Evolutionary conservation across 495 filamentous ascomycete species (phyloP).

Genomic region (Xylaria grammica): DNA sequence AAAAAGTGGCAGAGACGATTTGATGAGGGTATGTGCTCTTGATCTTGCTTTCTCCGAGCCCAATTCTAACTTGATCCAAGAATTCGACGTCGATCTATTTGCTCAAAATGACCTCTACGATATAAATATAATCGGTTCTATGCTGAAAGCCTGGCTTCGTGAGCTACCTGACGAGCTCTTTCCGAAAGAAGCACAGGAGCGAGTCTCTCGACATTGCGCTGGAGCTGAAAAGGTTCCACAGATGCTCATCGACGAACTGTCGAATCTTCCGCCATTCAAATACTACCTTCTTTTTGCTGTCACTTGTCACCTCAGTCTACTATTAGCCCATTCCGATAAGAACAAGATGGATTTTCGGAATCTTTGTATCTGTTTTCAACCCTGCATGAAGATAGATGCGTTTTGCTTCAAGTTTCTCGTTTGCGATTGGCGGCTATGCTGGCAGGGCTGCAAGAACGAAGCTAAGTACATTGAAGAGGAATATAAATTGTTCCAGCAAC

Average conservation of each 20-base stretch:
- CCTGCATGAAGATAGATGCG: slow-evolving; percentile 87
- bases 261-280: slow-evolving; percentile 87
- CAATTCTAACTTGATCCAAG: slow-evolving; percentile 50
- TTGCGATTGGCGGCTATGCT: slow-evolving; percentile 90
- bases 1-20: slow-evolving; percentile 88
- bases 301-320: slow-evolving; percentile 87
- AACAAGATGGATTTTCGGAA: slow-evolving; percentile 97
- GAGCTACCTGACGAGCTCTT: slow-evolving; percentile 91
- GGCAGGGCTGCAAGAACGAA: slow-evolving; percentile 95
- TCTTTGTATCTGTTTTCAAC: slow-evolving; percentile 92
- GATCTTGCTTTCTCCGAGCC: not conserved
- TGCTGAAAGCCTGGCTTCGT: slow-evolving; percentile 94
- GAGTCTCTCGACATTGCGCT: slow-evolving; percentile 73
- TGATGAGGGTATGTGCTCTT: slow-evolving; percentile 66
- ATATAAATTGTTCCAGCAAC: slow-evolving; percentile 64
- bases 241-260: slow-evolving; percentile 84
- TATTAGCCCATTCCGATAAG: slow-evolving; percentile 81
- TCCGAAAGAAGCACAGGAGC: slow-evolving; percentile 76
- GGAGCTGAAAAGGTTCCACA: slow-evolving; percentile 79
- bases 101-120: slow-evolving; percentile 84
- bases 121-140: slow-evolving; percentile 89
- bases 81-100: slow-evolving; percentile 84
- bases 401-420: slow-evolving; percentile 92
- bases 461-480: slow-evolving; percentile 77
- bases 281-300: slow-evolving; percentile 96